Evolutionary conservation across 2,329 filamentous ascomycete genomes (phyloP).

Genomic region (Diplodia mutila): DNA sequence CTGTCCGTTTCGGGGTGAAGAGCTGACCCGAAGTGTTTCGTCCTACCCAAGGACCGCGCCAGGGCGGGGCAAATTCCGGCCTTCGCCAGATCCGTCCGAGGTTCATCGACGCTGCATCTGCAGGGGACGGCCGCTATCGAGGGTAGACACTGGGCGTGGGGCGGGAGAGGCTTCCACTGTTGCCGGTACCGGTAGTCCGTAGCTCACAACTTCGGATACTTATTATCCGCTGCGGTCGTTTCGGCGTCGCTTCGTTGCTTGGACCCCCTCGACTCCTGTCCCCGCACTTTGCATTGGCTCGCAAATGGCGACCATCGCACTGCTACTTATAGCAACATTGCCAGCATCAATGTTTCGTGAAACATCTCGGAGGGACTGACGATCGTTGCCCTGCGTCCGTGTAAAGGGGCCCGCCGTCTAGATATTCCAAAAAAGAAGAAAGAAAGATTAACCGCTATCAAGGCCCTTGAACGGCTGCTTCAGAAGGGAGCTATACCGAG

Average conservation of each 20-base stretch:
- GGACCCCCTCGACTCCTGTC: background rate
- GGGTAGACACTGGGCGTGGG: no score
- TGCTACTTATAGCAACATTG: constrained; percentile 15
- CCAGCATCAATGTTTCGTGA: background rate
- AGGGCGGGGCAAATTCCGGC: background rate
- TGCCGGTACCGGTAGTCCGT: background rate
- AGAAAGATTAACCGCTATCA: background rate
- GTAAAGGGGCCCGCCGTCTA: constrained; percentile 2
- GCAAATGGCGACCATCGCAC: background rate
- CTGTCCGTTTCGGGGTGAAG: background rate
- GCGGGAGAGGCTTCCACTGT: constrained; percentile 3
- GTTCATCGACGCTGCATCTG: background rate
- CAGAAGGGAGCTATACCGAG: background rate
- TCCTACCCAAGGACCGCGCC: background rate
- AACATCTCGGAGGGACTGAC: background rate
- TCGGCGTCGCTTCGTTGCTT: background rate
- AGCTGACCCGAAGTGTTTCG: constrained; percentile 10
- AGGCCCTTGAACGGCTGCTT: background rate
- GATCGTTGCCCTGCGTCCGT: constrained; percentile 3
- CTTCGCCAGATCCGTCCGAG: background rate
- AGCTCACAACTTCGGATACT: constrained; percentile 8
- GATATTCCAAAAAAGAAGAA: background rate
- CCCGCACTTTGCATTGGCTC: constrained; percentile 5
- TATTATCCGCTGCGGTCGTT: background rate
- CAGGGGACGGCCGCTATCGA: background rate